Conservation (phyloP, 164 flowering plant species). For the Annona cherimola region DNA sequence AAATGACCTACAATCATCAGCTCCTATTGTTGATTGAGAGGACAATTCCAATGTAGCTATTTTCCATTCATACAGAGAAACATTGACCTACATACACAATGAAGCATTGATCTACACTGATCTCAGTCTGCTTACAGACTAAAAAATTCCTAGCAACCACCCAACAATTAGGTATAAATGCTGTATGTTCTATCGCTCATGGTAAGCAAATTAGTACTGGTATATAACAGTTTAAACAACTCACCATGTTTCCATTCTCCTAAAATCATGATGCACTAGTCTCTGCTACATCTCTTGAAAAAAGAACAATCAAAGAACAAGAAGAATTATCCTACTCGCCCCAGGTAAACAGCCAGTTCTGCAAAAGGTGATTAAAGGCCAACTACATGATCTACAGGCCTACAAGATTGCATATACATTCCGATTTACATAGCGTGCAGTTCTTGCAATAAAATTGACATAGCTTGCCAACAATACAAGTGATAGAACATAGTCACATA, state of each 20-base stretch:
- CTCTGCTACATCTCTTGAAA: background rate
- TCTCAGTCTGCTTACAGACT: background rate
- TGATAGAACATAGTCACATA: background rate
- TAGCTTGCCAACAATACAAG: background rate
- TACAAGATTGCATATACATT: background rate
- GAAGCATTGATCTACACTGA: conserved; percentile 1
- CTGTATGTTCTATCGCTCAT: background rate
- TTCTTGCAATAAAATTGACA: background rate
- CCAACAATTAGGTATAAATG: background rate
- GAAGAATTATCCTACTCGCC: background rate
- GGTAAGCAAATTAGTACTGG: background rate
- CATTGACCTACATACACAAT: conserved; percentile 13
- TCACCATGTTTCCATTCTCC: background rate
- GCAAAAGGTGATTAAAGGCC: background rate
- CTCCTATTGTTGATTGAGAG: too few relatives aligned
- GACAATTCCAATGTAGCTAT: too few relatives aligned
- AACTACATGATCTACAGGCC: background rate
- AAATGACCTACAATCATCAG: too few relatives aligned
- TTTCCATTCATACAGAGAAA: conserved; percentile 5
- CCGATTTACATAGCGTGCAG: background rate
- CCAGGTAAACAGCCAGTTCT: background rate
- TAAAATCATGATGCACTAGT: background rate
- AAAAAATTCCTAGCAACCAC: background rate
- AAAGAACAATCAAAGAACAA: background rate
- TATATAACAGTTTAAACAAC: background rate